Evolutionary conservation across 805 yeast genomes (phyloP).

Genomic region (Schizosaccharomyces octosporus): DNA sequence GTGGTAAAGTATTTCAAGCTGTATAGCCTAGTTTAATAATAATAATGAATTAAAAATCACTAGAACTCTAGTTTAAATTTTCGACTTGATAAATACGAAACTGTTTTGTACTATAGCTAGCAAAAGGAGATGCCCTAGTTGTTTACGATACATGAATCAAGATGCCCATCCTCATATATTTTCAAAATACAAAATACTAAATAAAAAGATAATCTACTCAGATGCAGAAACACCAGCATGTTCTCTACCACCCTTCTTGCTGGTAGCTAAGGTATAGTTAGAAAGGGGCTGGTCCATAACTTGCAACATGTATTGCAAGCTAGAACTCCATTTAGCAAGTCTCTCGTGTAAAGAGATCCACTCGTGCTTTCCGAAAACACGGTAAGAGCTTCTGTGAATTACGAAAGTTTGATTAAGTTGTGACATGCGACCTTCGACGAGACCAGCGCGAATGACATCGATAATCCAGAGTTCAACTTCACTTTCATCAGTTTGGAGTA

Average conservation of each 20-base stretch:
- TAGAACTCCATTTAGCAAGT: slow-evolving; percentile 15
- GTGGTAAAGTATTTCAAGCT: too few relatives aligned
- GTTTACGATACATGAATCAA: too few relatives aligned
- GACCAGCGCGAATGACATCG: slow-evolving; percentile 19
- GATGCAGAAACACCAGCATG: not conserved
- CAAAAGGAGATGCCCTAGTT: too few relatives aligned
- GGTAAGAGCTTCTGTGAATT: slow-evolving; percentile 17
- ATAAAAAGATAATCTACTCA: not conserved
- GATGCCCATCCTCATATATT: too few relatives aligned
- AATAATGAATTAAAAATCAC: too few relatives aligned
- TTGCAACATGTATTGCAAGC: slow-evolving; percentile 9
- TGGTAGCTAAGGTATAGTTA: not conserved
- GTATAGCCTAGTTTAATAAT: too few relatives aligned
- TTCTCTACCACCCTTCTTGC: not conserved
- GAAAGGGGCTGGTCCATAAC: not conserved
- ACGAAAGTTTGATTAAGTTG: slow-evolving; percentile 16
- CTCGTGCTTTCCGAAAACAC: slow-evolving; percentile 16
- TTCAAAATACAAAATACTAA: too few relatives aligned
- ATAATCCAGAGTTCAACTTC: slow-evolving; percentile 19
- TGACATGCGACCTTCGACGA: slow-evolving; percentile 20
- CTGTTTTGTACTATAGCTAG: not conserved
- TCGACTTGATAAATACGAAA: too few relatives aligned
- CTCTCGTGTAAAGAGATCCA: slow-evolving; percentile 16
- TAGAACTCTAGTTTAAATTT: too few relatives aligned
- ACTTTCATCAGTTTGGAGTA: slow-evolving; percentile 12